Percentiles rank a stretch among this genome's conserved stretches.
phyloP scores from a whole-genome alignment of 1,139 yeast species.

The Zhuliangozyma parablackwelliae region DNA sequence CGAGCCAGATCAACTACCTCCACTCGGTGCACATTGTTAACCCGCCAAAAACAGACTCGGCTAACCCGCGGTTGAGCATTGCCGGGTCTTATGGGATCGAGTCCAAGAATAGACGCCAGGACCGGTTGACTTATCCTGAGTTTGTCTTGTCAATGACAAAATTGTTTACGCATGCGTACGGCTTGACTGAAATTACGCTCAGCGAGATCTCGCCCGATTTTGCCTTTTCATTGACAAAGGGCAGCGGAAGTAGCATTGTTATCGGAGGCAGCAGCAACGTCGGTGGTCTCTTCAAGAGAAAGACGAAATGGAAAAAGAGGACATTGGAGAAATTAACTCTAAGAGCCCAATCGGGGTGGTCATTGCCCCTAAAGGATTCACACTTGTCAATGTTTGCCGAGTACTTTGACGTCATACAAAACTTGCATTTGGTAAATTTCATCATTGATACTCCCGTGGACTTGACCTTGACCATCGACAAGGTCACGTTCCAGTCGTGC shows the following conservation, averaged over 20 bases:
- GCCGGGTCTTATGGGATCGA: slow-evolving; percentile 39
- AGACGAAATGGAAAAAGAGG: slow-evolving; percentile 17
- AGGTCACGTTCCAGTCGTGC: slow-evolving; percentile 23
- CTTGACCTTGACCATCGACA: slow-evolving; percentile 12
- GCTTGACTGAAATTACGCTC: slow-evolving; percentile 25
- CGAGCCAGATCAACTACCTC: slow-evolving; percentile 30
- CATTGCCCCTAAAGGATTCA: slow-evolving; percentile 38
- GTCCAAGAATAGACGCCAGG: slow-evolving; percentile 14
- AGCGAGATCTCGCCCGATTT: slow-evolving; percentile 51
- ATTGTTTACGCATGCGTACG: slow-evolving; percentile 29
- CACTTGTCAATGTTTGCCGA: slow-evolving; percentile 25
- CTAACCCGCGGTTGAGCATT: slow-evolving; percentile 25
- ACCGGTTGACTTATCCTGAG: slow-evolving; percentile 20
- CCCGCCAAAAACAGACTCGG: slow-evolving; percentile 28
- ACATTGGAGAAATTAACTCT: slow-evolving; percentile 22
- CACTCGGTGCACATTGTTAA: slow-evolving; percentile 23
- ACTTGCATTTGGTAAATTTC: slow-evolving; percentile 42
- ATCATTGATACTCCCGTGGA: slow-evolving; percentile 35
- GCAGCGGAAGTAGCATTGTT: slow-evolving; percentile 1
- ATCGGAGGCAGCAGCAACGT: background rate
- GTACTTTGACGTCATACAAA: slow-evolving; percentile 43
- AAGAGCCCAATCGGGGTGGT: slow-evolving; percentile 47
- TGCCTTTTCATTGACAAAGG: slow-evolving; percentile 30
- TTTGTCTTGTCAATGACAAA: slow-evolving; percentile 20
- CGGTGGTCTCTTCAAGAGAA: slow-evolving; percentile 9